These are phyloP conservation scores for Lasiodiplodia gonubiensis DNA, from an alignment of 2,329 filamentous ascomycete species.

Conservation along the genomic window DNA sequence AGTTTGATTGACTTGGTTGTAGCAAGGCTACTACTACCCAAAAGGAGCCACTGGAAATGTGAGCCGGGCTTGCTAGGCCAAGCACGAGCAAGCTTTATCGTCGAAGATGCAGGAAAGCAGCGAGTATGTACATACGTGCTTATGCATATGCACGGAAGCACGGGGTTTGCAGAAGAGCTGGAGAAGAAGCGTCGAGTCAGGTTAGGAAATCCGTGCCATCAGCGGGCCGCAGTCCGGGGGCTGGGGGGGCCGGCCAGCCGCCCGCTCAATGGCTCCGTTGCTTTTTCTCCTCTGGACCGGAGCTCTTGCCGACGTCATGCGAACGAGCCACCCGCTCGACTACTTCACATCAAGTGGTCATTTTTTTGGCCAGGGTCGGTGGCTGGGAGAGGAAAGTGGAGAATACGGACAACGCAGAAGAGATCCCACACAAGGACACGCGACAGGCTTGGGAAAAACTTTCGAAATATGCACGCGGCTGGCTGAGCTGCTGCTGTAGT, in stretches of 20 bases:
- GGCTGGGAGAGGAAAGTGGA: constrained; percentile 20
- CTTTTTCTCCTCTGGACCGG: background rate
- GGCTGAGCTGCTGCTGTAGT: constrained; percentile 16
- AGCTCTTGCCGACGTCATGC: constrained; percentile 12
- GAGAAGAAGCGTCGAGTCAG: constrained; percentile 1
- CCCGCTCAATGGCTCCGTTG: background rate
- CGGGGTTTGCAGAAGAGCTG: background rate
- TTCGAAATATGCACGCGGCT: constrained; percentile 9
- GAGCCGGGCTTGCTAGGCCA: background rate
- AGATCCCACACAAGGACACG: background rate
- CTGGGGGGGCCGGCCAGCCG: background rate
- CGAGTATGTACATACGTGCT: background rate
- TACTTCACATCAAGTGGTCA: background rate
- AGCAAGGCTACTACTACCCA: constrained; percentile 2
- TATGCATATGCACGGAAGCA: constrained; percentile 20
- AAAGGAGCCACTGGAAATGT: background rate
- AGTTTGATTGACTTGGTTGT: background rate
- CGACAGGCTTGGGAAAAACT: background rate
- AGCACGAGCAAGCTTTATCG: constrained; percentile 1
- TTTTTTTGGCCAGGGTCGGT: background rate
- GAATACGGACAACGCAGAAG: constrained; percentile 17
- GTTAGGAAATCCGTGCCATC: background rate
- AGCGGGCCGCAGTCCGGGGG: constrained; percentile 22
- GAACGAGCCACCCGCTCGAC: constrained; percentile 10
- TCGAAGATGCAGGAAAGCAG: background rate